These are phyloP conservation scores for Rhizopogon vinicolor DNA, from an alignment of 768 basidiomycete species.

Conservation along the genomic window DNA sequence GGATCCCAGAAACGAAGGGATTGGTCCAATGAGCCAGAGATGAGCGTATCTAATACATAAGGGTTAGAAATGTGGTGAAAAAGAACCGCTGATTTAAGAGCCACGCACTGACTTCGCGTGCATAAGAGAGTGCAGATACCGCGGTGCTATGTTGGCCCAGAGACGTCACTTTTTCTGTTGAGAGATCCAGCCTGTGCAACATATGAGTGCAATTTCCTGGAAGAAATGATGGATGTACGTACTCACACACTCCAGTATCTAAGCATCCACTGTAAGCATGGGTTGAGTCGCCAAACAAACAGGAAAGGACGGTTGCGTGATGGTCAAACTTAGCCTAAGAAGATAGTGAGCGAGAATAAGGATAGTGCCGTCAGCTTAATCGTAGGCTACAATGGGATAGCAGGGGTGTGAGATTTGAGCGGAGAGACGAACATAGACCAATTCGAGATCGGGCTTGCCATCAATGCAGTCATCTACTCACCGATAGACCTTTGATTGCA, in stretches of 20 bases:
- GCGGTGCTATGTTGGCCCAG: constrained; percentile 81
- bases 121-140: constrained; percentile 73
- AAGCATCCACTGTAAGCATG: constrained; percentile 19
- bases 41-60: constrained; percentile 49
- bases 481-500: no score
- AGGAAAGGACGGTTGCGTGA: no score
- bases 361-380: no score
- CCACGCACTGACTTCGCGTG: constrained; percentile 56
- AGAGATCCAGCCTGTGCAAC: constrained; percentile 64
- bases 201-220: not conserved
- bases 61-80: not conserved
- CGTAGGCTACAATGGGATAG: no score
- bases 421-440: no score
- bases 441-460: no score
- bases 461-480: no score
- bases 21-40: constrained; percentile 92
- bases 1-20: constrained; percentile 88
- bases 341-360: no score
- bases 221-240: no score
- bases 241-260: no score
- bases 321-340: constrained; percentile 26
- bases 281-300: no score
- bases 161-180: constrained; percentile 63
- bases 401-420: no score
- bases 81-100: not conserved